Base-by-base conservation (phyloP, 768 basidiomycete genomes). In the Naganishia friedmannii region DNA sequence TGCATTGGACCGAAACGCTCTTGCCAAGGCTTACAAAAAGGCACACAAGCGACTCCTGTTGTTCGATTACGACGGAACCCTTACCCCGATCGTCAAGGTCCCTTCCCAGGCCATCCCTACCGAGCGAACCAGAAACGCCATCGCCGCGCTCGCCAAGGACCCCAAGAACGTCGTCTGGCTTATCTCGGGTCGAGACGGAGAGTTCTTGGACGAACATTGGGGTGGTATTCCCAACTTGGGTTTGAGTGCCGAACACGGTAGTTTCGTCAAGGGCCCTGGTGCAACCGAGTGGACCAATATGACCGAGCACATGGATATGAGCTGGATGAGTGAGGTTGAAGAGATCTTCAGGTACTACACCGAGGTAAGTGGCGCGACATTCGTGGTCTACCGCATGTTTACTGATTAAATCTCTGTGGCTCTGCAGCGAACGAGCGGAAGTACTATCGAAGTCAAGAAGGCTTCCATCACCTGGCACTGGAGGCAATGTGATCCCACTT, bases 381-480 rank as follows among this genome's bases (percentile, higher is more conserved):
- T 53, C 46, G 7, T 48, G 21, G 19, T 3, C 68, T 56, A 69
- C 17, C n/a, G 21, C 15, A 23, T 1, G 53, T 21, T 53, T 55
- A 12, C 54, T 60, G 39, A 66, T 72, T 66, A 9, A n/a, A 23
- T 8, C 39, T 37, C 9, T 21, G 21, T 15, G 29, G 73, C 88
- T 45, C 1, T 63, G 26, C 17, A 63, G 87, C 85, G 95, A 65
- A 99, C 95, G 75, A 92, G 92, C 42, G 95, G 95, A n/a, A 90
- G 90, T 74, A 89, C 90, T 76, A 92, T 98, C 71, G 95, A 99
- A 85, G 84, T 89, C 80, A 99, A 99, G 87, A 94, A 94, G 86
- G 92, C 91, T 77, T 90, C 90, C 70, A 91, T 99, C 79, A 97
- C 94, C 53, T 98, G 95, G 95, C 95, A 99, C 82, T 97, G 96